Base-by-base conservation (phyloP, 179 eudicot genomes). In the Beta macrorhiza region DNA sequence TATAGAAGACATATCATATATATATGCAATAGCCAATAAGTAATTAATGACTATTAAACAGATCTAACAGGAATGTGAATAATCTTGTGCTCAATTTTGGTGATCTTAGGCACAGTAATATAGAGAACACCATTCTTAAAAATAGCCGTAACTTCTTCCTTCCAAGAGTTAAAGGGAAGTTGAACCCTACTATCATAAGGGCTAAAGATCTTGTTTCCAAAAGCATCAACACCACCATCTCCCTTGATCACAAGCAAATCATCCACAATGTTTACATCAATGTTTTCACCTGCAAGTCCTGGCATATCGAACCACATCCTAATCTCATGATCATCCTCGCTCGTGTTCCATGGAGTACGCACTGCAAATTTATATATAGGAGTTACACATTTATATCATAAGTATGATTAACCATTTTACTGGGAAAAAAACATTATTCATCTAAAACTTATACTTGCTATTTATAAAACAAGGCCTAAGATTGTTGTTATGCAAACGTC, bases 251-350 rank as follows among this genome's bases (percentile, higher is more conserved):
- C 32, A 8, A 75, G 67, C 78, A 75, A 75, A 17, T 75, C 65
- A 9, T 75, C 78, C 0, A 75, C 49, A 3, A 58, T 52, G 10
- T 75, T 58, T 5, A 75, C 78, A 3, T 75, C 78, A 1, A 75
- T 57, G 78, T 75, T 75, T 19, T 75, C 78, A 32, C 67, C 78
- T 32, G 65, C 25, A 0, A 75, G 78, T 37, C 78, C 78, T 29
- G 78, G 78, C 78, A 75, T 75, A 17, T 75, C 78, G 16, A 75
- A 75, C 64, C 52, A 75, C 67, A 75, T 75, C 47, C 78, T 57
- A 20, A 75, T 75, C 16, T 75, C 78, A 17, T 75, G 78, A 9
- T 75, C 78, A 2, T 75, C 78, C 78, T 75, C 78, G 1, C 5
- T 16, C 0, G 78, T 75, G 8, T 75, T 75, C 78, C 78, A 75